Percentiles rank a stretch among this genome's conserved stretches.
Conservation (phyloP, 768 basidiomycete genomes). For the Pilatotrama ljubarskyi region DNA sequence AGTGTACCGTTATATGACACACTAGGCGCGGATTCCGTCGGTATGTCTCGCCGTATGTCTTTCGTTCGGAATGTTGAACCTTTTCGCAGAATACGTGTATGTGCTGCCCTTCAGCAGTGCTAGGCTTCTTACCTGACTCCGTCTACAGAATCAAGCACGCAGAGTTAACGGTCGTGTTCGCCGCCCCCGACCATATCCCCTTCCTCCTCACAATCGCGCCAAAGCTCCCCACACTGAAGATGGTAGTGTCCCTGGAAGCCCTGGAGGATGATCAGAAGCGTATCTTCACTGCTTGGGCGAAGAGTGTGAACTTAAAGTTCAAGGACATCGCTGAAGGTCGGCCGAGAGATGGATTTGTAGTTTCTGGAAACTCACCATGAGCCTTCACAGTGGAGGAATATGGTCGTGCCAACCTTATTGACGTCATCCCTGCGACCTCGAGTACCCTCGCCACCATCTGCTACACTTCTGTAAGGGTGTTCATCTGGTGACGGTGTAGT, state of each 20-base stretch:
- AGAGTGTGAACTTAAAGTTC: conserved; percentile 59
- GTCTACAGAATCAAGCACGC: conserved; percentile 81
- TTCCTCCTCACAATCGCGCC: conserved; percentile 69
- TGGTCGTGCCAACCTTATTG: conserved; percentile 63
- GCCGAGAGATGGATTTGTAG: conserved; percentile 29
- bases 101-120: background rate
- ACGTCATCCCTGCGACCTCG: conserved; percentile 58
- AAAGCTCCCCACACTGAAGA: conserved; percentile 62
- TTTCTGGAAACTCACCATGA: background rate
- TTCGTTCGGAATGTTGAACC: conserved; percentile 23
- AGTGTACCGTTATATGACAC: conserved; percentile 93
- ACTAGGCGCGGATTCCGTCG: conserved; percentile 86
- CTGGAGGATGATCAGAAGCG: conserved; percentile 51
- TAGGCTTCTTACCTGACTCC: background rate
- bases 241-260: conserved; percentile 75
- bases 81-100: conserved; percentile 70
- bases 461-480: conserved; percentile 93
- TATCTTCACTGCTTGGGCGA: conserved; percentile 71
- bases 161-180: conserved; percentile 77
- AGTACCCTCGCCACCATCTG: conserved; percentile 80
- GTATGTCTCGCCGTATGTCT: conserved; percentile 43
- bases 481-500: too few relatives aligned
- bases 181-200: conserved; percentile 73
- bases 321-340: conserved; percentile 66
- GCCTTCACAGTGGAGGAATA: conserved; percentile 72